Base-by-base conservation (phyloP, 371 early-diverging fungal genomes). In the Thermomucor indicae-seudaticae region DNA sequence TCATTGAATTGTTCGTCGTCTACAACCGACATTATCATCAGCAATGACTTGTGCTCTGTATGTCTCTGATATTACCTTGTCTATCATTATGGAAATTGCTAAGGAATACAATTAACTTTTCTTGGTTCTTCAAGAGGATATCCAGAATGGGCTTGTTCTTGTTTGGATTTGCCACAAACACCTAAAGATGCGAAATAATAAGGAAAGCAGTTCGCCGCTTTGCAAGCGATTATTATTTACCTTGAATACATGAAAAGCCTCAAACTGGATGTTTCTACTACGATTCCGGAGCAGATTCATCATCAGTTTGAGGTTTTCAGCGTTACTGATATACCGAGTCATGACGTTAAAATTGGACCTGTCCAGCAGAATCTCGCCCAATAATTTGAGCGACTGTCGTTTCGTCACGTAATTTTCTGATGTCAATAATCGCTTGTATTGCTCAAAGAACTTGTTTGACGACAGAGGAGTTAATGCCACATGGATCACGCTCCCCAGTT, bases 241-340 rank as follows among this genome's bases (percentile, higher is more conserved):
- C 81, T 98, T 98, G 79, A 97, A 98, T 23, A 97, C 96, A 72
- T 98, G 98, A 78, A 98, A 98, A 0, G 98, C 97, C 76, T 98
- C 98, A 62, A 94, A 97, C 69, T 97, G 98, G 56, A 98, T 98
- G 65, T 95, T 97, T 60, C 91, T 84, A 66, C 93, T 92, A 58
- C 82, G 88, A 68, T 97, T 96, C 49, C 93, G 83, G 51, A 98
- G 71, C 45, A 95, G 73, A 53, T 90, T 95, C 98, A 98, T 98
- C 88, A 97, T 92, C 55, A 95, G 77, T 72, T 96, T 96, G 43
- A 98, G 75, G 58, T 98, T 96, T 27, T 91, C 95, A 49, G 91
- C 86, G 55, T 79, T 86, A 54, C 85, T 85, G 64, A 98, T 98
- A 71, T 93, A 97, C 46, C 83, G 77, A 23, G 94, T 92, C 98